These are phyloP conservation scores for Tuber borchii DNA, from an alignment of 495 filamentous ascomycete genomes.

Conservation along the genomic window DNA sequence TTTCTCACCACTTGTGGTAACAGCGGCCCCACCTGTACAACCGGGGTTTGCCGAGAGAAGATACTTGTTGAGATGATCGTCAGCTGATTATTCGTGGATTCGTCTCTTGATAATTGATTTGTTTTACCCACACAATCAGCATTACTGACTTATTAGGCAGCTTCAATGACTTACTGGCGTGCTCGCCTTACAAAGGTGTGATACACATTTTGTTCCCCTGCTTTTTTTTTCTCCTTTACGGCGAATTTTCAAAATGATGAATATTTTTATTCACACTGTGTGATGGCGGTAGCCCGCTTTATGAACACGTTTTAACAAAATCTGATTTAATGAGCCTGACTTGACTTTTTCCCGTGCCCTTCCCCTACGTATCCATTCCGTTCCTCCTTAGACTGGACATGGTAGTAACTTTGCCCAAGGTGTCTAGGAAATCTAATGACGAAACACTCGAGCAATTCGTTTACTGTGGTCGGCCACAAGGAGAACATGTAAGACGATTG, in stretches of 20 bases:
- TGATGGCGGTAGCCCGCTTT: slow-evolving; percentile 33
- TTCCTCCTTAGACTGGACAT: neutral
- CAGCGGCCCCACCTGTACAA: slow-evolving; percentile 40
- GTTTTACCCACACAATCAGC: neutral
- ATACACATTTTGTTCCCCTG: slow-evolving; percentile 5
- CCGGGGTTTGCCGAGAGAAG: slow-evolving; percentile 32
- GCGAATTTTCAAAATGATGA: slow-evolving; percentile 36
- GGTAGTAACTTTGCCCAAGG: neutral
- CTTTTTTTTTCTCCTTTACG: slow-evolving; percentile 1
- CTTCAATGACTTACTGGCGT: neutral
- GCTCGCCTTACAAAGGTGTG: slow-evolving; percentile 14
- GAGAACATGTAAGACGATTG: neutral
- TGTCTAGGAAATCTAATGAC: neutral
- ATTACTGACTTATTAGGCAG: slow-evolving; percentile 25
- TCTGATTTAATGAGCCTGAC: slow-evolving; percentile 45
- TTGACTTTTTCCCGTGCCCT: slow-evolving; percentile 19
- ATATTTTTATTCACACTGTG: slow-evolving; percentile 43
- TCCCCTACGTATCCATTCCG: neutral
- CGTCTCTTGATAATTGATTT: neutral
- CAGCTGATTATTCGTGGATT: slow-evolving; percentile 34
- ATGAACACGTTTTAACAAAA: slow-evolving; percentile 41
- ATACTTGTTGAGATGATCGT: slow-evolving; percentile 42
- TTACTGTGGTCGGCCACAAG: neutral
- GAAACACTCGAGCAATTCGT: neutral
- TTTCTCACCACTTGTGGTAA: slow-evolving; percentile 39